Evolutionary conservation across 192 early-diverging fungal genomes (phyloP), one percentile per base, ranked within the genome.

Genomic region (Linnemannia exigua): DNA sequence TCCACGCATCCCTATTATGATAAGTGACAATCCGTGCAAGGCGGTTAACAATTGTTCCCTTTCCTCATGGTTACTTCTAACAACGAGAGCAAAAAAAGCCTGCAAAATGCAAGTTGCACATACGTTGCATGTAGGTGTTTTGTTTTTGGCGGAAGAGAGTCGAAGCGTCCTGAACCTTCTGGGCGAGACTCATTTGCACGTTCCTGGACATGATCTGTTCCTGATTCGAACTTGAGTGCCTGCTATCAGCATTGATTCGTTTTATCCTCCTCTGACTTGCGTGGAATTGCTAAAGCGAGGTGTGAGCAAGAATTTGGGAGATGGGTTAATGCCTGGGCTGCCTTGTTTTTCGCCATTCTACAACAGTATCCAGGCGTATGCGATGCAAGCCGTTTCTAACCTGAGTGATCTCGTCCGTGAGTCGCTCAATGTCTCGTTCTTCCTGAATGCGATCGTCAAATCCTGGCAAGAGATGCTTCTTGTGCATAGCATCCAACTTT

Each of bases 161-260:
- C 46, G 97, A 97, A 48, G 92, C 87, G 19, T 97, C 96, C 87
- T 99, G 98, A 46, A 99, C 91, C 84, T 96, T 95, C 33, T 93
- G 91, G 7, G 98, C 98, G 67, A 99, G 88, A 67, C 94, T 94
- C 71, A 91, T 94, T 82, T 98, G 97, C 44, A 99, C 98, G 82
- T 99, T 99, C 70, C 89, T 90, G 48, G 94, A 93, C 50, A 96
- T 91, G 54, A 88, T 77, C 74, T 92, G 87, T 52, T 94, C 94
- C 77, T 96, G 94, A 44, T 91, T 91, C 54, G 92, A 89, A 31
- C 74, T 36, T 22, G 82, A 86, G 46, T 77, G 48, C 82, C 81
- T 37, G 72, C 86, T 87, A 81, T 95, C 91, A 31, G 81, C 75
- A 75, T 90, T 90, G 35, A 99, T 93, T 54, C 90, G 88, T 74